Evolutionary conservation across 2,329 filamentous ascomycete species (phyloP), one percentile per base, ranked within the genome.

Genomic region (Cercospora brassicicola): DNA sequence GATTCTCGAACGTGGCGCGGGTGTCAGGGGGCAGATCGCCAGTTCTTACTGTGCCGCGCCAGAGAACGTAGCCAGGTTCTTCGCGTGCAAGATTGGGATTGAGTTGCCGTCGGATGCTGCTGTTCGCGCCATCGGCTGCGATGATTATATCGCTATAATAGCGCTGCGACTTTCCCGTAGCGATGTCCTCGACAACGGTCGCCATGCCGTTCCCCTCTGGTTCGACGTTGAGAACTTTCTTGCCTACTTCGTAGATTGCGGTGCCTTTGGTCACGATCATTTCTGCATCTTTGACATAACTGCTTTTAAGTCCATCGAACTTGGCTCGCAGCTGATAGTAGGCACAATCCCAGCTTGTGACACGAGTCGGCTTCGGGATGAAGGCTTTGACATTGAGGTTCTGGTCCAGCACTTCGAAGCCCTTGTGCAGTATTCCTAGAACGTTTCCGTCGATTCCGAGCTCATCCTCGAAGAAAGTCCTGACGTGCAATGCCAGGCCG

Each of bases 121-220:
- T 73, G 61, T 72, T 73, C 20, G 72, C 67, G 20, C 73, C 72
- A 59, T 74, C 73, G 26, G 73, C 70, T 39, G 66, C 72, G 13
- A 74, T 71, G 64, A 74, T 62, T 8, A 73, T 55, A 45, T 73
- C 71, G 18, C 65, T 68, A 3, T 39, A 10, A 53, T 71, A 68
- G 15, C 55, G 51, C 11, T 68, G 51, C 2, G 31, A 62, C 9
- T 36, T 26, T n/a, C 57, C 55, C 60, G 67, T 70, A 11, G 30
- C 18, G 18, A 60, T 28, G 48, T 70, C 66, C 33, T 68, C 55
- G 4, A 67, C 70, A 13, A 66, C 18, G 2, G 66, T 51, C 5
- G 15, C 59, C 62, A 72, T 56, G 11, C 18, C 36, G 2, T 61
- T 59, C 11, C 59, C 56, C n/a, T 60, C 59, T 2, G 61, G 53